Base-by-base conservation (phyloP, 1,284 basidiomycete species). In the Inonotus obliquus region DNA sequence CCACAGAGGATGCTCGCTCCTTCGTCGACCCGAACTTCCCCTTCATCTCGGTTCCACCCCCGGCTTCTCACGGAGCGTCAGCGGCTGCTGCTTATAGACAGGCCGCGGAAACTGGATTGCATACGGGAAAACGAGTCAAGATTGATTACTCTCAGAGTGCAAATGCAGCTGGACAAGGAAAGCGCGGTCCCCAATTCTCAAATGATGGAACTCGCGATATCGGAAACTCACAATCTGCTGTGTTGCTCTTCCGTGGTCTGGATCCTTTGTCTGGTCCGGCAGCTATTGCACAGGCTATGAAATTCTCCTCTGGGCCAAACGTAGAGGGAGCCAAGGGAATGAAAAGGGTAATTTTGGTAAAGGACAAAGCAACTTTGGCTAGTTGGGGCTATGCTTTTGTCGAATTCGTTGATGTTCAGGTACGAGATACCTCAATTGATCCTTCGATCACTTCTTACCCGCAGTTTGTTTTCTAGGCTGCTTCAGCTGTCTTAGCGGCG, bases 121-220 rank as follows among this genome's bases (percentile, higher is more conserved):
- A 87, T 63, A 83, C 81, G 60, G 90, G 91, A 1, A 84, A 89
- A 47, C 81, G 91, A 66, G 87, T 94, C 70, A 94, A 94, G 76
- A 93, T 96, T 67, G 94, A 96, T 73, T 96, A 89, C 69, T 93
- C 92, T 37, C 89, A 87, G 73, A 89, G 86, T 66, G 86, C 86
- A 21, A 81, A 81, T 35, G 88, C 87, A 23, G 82, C 84, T 54
- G 87, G 89, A 61, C 82, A 81, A 67, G 81, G 82, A 9, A 79
- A 84, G 51, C 73, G 77, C 38, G 82, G 79, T 54, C 80, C 83
- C 52, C 81, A 81, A 61, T 85, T 86, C 67, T 71, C 79, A 67
- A 96, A 96, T 70, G 95, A 98, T 69, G 95, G 95, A 1, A 96
- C 92, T 62, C 82, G 94, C 54, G 95, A 98, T 75, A 96, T 98